Evolutionary conservation across 306 rosid species (phyloP).

Genomic region (Datisca glomerata): DNA sequence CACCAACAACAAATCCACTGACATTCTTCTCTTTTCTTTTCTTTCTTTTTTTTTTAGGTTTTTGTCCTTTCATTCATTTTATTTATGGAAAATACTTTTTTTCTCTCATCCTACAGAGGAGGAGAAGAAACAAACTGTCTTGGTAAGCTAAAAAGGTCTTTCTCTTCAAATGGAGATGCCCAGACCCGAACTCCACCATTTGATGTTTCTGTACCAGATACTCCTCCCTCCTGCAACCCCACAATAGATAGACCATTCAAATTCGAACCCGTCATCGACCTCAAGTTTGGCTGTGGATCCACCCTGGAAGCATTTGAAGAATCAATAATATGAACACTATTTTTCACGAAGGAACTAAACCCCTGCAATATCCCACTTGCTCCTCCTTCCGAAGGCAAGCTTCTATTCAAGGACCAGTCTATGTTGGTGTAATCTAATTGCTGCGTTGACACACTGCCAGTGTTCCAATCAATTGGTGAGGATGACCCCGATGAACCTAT

Average conservation of each 20-base stretch:
- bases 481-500: slow-evolving; percentile 65
- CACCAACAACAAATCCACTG: slow-evolving; percentile 41
- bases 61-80: slow-evolving; percentile 18
- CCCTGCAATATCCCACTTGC: slow-evolving; percentile 58
- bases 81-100: slow-evolving; percentile 36
- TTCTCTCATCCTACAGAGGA: slow-evolving; percentile 44
- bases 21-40: slow-evolving; percentile 12
- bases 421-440: slow-evolving; percentile 66
- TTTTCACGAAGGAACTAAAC: slow-evolving; percentile 46
- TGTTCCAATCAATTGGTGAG: slow-evolving; percentile 83
- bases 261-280: slow-evolving; percentile 45
- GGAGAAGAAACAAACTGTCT: slow-evolving; percentile 98
- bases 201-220: slow-evolving; percentile 41
- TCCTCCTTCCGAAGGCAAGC: slow-evolving; percentile 36
- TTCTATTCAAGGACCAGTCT: slow-evolving; percentile 86
- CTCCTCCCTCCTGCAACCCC: slow-evolving; percentile 68
- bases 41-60: slow-evolving; percentile 27
- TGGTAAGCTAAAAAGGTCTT: slow-evolving; percentile 86
- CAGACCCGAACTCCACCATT: slow-evolving; percentile 64
- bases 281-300: slow-evolving; percentile 41
- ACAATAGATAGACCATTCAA: slow-evolving; percentile 35
- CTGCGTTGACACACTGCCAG: slow-evolving; percentile 47
- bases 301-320: slow-evolving; percentile 46
- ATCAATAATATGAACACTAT: slow-evolving; percentile 34
- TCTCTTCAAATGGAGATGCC: slow-evolving; percentile 95